A percentile compares a stretch with the other conserved stretches of the same genome.
Evolutionary conservation across 768 basidiomycete species (phyloP).

Genomic region (Hemileccinum rubropunctum): DNA sequence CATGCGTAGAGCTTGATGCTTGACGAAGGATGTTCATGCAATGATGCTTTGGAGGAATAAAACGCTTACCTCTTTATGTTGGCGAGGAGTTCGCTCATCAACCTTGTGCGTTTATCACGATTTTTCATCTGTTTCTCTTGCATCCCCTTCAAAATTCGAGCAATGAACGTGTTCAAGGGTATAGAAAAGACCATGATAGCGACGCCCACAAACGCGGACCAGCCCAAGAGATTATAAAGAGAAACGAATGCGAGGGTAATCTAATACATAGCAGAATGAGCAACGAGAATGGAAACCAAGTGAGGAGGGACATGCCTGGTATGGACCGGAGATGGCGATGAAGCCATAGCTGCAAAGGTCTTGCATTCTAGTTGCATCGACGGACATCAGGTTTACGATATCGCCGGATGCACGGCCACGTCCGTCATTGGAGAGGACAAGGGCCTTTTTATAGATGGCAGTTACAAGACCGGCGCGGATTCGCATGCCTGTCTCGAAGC

Average conservation of each 20-base stretch:
- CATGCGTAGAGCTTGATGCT: slow-evolving; percentile 93
- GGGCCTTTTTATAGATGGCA: slow-evolving; percentile 80
- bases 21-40: not conserved
- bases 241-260: slow-evolving; percentile 88
- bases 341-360: slow-evolving; percentile 82
- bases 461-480: slow-evolving; percentile 86
- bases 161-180: slow-evolving; percentile 72
- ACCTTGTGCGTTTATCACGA: slow-evolving; percentile 74
- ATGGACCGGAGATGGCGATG: slow-evolving; percentile 81
- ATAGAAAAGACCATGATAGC: slow-evolving; percentile 84
- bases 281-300: not conserved
- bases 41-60: not conserved
- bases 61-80: slow-evolving; percentile 76
- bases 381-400: slow-evolving; percentile 92
- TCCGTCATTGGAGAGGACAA: slow-evolving; percentile 85
- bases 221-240: slow-evolving; percentile 86
- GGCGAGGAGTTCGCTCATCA: slow-evolving; percentile 92
- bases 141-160: slow-evolving; percentile 65
- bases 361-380: slow-evolving; percentile 76
- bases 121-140: slow-evolving; percentile 94
- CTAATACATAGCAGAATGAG: slow-evolving; percentile 32
- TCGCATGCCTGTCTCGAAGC: slow-evolving; percentile 89
- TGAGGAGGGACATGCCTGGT: slow-evolving; percentile 54
- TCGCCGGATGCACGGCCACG: slow-evolving; percentile 81
- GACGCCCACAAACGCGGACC: slow-evolving; percentile 88